Percentiles rank a stretch among this genome's conserved stretches.
phyloP scores from a whole-genome alignment of 306 rosid genomes.

The Benincasa hispida region DNA sequence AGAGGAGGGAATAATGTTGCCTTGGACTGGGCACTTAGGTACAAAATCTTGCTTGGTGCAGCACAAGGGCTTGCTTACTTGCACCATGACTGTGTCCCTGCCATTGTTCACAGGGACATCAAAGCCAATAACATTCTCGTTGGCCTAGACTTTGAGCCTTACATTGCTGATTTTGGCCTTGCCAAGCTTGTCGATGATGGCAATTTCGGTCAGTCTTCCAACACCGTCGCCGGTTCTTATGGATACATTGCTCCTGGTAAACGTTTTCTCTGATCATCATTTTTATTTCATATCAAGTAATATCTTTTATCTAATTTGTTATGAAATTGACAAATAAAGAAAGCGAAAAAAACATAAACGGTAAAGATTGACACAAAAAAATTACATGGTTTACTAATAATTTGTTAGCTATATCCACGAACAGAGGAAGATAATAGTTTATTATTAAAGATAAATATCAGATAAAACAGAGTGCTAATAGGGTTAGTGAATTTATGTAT shows the following conservation, averaged over 20 bases:
- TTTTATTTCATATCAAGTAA: neutral
- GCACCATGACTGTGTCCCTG: conserved; percentile 87
- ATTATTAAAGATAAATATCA: too few relatives aligned
- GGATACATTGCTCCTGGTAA: conserved; percentile 95
- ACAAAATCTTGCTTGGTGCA: conserved; percentile 57
- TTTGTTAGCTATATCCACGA: too few relatives aligned
- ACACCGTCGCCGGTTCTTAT: conserved; percentile 79
- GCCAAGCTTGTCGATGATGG: conserved; percentile 80
- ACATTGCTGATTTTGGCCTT: conserved; percentile 83
- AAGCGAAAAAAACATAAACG: too few relatives aligned
- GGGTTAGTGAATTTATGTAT: too few relatives aligned
- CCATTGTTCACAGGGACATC: conserved; percentile 83
- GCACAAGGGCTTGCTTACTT: conserved; percentile 89
- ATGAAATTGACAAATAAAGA: too few relatives aligned
- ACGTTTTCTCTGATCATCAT: neutral
- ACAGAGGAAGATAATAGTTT: too few relatives aligned
- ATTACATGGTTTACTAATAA: too few relatives aligned
- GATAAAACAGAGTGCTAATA: too few relatives aligned
- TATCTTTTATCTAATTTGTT: neutral
- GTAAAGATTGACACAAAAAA: too few relatives aligned
- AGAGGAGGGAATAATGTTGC: conserved; percentile 37
- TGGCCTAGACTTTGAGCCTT: conserved; percentile 74
- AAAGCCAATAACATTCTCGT: conserved; percentile 86
- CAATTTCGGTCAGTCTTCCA: conserved; percentile 59
- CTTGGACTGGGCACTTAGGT: conserved; percentile 73